Conservation (phyloP, 306 rosid species). For the Prosopis cineraria region DNA sequence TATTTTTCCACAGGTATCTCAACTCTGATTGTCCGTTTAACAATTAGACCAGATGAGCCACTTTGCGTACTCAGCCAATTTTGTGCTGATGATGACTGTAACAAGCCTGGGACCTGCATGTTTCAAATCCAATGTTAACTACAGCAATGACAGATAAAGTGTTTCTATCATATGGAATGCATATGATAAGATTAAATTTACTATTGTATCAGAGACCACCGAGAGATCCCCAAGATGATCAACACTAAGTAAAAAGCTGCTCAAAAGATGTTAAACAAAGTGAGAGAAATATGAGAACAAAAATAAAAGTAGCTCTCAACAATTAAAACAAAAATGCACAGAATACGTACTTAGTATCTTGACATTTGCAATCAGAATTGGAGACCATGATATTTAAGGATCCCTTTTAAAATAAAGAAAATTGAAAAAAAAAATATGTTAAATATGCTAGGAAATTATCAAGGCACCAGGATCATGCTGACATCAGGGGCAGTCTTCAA, state of each 20-base stretch:
- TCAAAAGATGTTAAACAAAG: slow-evolving; percentile 30
- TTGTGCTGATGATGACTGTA: slow-evolving; percentile 69
- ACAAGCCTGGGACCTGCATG: slow-evolving; percentile 78
- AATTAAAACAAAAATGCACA: slow-evolving; percentile 20
- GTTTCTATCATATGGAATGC: slow-evolving; percentile 33
- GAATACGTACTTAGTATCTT: slow-evolving; percentile 11
- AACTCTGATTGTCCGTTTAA: slow-evolving; percentile 88
- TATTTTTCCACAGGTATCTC: slow-evolving; percentile 84
- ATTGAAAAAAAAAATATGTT: slow-evolving; percentile 22
- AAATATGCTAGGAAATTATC: slow-evolving; percentile 6
- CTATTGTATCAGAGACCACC: slow-evolving; percentile 33
- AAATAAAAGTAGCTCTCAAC: slow-evolving; percentile 21
- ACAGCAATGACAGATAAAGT: slow-evolving; percentile 16
- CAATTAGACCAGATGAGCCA: slow-evolving; percentile 84
- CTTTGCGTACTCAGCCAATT: slow-evolving; percentile 82
- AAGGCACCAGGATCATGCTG: slow-evolving; percentile 15
- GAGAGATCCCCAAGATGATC: slow-evolving; percentile 34
- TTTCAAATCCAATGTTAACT: slow-evolving; percentile 44
- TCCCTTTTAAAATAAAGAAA: background rate
- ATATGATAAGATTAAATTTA: slow-evolving; percentile 34
- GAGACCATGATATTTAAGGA: background rate
- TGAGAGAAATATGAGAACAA: slow-evolving; percentile 8
- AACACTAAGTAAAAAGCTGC: slow-evolving; percentile 25
- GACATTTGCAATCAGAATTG: background rate
- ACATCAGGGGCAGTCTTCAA: slow-evolving; percentile 27